A percentile compares a stretch with the other conserved stretches of the same genome.
Evolutionary conservation across 768 basidiomycete genomes (phyloP).

Genomic region (Trametes elegans): DNA sequence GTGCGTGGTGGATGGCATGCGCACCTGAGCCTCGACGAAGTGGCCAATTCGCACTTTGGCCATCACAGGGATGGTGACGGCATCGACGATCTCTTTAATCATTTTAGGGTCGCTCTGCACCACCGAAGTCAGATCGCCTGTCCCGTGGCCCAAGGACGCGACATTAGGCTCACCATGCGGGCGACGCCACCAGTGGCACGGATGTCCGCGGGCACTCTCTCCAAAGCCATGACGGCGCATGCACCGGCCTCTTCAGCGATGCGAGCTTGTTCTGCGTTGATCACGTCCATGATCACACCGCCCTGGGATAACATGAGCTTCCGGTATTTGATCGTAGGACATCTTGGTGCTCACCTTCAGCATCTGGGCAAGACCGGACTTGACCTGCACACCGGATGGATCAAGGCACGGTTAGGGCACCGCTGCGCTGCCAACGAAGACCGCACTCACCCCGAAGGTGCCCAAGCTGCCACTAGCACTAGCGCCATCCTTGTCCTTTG

Average conservation of each 20-base stretch:
- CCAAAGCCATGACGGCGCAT: conserved; percentile 96
- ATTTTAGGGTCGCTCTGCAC: conserved; percentile 87
- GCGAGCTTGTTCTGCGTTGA: conserved; percentile 84
- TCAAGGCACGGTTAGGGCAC: too few species aligned
- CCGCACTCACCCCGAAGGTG: conserved; percentile 69
- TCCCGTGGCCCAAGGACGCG: neutral
- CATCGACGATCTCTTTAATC: conserved; percentile 94
- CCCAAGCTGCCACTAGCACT: conserved; percentile 61
- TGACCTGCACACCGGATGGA: too few species aligned
- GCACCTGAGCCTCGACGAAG: conserved; percentile 92
- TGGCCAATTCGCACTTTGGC: conserved; percentile 96
- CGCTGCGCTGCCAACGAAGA: too few species aligned
- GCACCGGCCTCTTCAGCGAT: conserved; percentile 98
- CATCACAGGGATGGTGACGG: conserved; percentile 98
- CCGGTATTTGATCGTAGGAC: too few species aligned
- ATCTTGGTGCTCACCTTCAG: conserved; percentile 56
- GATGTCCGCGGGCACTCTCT: conserved; percentile 95
- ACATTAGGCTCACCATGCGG: conserved; percentile 69
- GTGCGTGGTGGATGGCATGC: too few species aligned
- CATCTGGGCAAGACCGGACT: conserved; percentile 96
- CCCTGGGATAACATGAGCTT: conserved; percentile 42
- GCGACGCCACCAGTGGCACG: conserved; percentile 90
- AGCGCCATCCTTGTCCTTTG: conserved; percentile 47
- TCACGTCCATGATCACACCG: conserved; percentile 95
- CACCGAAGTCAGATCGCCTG: neutral